Evolutionary conservation across 371 early-diverging fungal species (phyloP).

Genomic region (Fennellomyces sp.): DNA sequence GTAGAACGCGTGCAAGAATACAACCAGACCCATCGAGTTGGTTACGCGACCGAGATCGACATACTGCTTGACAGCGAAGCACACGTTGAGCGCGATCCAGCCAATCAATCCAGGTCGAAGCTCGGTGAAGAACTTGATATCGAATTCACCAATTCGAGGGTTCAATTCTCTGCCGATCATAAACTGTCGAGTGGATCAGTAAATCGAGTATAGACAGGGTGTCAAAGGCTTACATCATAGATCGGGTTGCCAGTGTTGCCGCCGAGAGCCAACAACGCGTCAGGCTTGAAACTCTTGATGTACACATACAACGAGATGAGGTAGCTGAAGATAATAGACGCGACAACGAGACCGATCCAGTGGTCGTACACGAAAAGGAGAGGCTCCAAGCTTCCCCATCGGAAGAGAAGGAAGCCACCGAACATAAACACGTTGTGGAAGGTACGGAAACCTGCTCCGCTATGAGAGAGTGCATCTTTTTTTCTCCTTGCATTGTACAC

Average conservation of each 20-base stretch:
- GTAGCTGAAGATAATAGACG: conserved; percentile 74
- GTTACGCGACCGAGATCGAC: conserved; percentile 66
- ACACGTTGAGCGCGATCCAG: conserved; percentile 78
- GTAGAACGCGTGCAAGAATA: conserved; percentile 80
- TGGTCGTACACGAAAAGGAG: conserved; percentile 81
- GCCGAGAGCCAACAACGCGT: conserved; percentile 76
- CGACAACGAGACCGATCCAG: conserved; percentile 68
- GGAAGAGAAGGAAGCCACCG: conserved; percentile 31
- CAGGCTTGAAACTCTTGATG: conserved; percentile 70
- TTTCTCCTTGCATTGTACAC: neutral
- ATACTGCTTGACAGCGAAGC: conserved; percentile 83
- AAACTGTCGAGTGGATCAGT: conserved; percentile 60
- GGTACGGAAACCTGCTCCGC: conserved; percentile 47
- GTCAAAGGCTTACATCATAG: conserved; percentile 70
- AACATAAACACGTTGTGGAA: conserved; percentile 62
- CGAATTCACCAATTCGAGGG: conserved; percentile 84
- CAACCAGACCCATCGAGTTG: conserved; percentile 77
- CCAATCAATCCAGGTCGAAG: conserved; percentile 91
- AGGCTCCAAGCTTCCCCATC: conserved; percentile 32
- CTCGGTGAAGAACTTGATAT: conserved; percentile 93
- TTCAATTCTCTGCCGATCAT: conserved; percentile 87
- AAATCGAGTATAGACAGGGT: too few species aligned
- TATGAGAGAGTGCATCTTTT: too few species aligned
- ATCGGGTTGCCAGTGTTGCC: conserved; percentile 88
- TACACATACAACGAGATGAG: conserved; percentile 73